Percentiles rank a stretch among this genome's conserved stretches.
phyloP scores from a whole-genome alignment of 1,139 yeast species.

The Yamadazyma conglobata region DNA sequence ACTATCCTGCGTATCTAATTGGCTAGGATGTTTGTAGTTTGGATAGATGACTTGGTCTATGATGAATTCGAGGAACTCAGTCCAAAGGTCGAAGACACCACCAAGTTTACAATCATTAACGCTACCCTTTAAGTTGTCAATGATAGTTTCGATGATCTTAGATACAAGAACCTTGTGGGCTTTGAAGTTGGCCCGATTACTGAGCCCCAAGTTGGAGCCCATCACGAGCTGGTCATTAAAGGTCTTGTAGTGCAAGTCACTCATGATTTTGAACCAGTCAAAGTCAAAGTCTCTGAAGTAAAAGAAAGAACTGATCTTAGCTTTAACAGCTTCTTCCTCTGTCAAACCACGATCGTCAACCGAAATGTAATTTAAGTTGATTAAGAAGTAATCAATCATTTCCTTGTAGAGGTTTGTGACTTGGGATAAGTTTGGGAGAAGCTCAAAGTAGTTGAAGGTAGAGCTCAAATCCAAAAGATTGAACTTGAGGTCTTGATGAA shows the following conservation, averaged over 20 bases:
- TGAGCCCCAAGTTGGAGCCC: slow-evolving; percentile 9
- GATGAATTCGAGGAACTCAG: slow-evolving; percentile 11
- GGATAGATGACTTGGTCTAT: slow-evolving; percentile 13
- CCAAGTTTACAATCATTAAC: slow-evolving; percentile 1
- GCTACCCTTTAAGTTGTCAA: slow-evolving; percentile 13
- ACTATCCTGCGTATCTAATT: slow-evolving; percentile 5
- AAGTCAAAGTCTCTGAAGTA: slow-evolving; percentile 26
- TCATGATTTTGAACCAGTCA: slow-evolving; percentile 24
- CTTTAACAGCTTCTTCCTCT: slow-evolving; percentile 18
- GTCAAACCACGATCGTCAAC: slow-evolving; percentile 14
- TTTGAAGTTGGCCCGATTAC: slow-evolving; percentile 10
- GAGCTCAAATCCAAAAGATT: slow-evolving; percentile 20
- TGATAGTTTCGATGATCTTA: slow-evolving; percentile 12
- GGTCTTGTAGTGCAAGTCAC: slow-evolving; percentile 19
- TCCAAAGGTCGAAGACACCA: slow-evolving; percentile 12
- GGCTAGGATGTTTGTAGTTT: slow-evolving; percentile 10
- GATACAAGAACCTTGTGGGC: slow-evolving; percentile 13
- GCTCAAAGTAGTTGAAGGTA: slow-evolving; percentile 21
- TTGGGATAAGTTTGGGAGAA: slow-evolving; percentile 28
- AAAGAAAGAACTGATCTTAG: slow-evolving; percentile 19
- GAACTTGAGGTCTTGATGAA: slow-evolving; percentile 32
- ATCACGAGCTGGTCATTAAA: slow-evolving; percentile 14
- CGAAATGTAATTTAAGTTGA: slow-evolving; percentile 19
- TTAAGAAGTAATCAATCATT: slow-evolving; percentile 28
- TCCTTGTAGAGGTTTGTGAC: slow-evolving; percentile 25